Conservation (phyloP, 2,329 filamentous ascomycete genomes). For the Geoglossum cookeanum region DNA sequence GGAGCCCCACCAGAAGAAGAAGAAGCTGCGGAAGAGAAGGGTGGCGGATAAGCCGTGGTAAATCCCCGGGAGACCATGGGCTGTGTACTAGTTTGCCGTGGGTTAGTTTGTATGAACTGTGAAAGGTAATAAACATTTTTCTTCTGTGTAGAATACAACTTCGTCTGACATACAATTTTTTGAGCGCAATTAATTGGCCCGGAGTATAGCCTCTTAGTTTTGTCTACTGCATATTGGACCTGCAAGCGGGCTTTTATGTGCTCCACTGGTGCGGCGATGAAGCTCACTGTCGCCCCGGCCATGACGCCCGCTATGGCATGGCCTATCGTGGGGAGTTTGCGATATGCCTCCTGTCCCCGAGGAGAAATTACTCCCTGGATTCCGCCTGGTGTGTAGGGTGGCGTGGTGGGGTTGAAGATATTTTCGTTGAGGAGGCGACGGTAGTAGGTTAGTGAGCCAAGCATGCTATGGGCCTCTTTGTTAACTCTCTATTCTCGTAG, state of each 20-base stretch:
- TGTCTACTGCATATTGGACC: conserved; percentile 73
- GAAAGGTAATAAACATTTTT: background rate
- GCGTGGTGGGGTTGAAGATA: conserved; percentile 42
- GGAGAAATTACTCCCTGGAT: conserved; percentile 16
- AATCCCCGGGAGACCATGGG: conserved; percentile 59
- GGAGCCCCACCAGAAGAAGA: conserved; percentile 97
- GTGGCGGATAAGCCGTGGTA: conserved; percentile 78
- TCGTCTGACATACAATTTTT: conserved; percentile 35
- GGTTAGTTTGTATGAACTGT: background rate
- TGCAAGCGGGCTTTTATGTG: conserved; percentile 89
- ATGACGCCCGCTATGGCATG: conserved; percentile 77
- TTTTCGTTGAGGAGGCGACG: conserved; percentile 65
- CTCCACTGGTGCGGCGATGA: conserved; percentile 85
- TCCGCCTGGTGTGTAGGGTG: conserved; percentile 18
- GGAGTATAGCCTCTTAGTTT: conserved; percentile 58
- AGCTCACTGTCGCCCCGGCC: conserved; percentile 76
- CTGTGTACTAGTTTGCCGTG: conserved; percentile 14
- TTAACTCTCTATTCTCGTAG: conserved; percentile 10
- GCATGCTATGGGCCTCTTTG: conserved; percentile 35
- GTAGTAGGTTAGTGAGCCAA: conserved; percentile 81
- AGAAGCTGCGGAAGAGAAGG: conserved; percentile 74
- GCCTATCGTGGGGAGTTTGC: conserved; percentile 50
- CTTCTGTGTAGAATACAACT: conserved; percentile 12
- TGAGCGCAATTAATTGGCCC: conserved; percentile 69
- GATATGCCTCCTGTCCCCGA: background rate